A percentile compares a stretch with the other conserved stretches of the same genome.
Evolutionary conservation across 1,284 basidiomycete species (phyloP).

Genomic region (Melampsora larici-populina): DNA sequence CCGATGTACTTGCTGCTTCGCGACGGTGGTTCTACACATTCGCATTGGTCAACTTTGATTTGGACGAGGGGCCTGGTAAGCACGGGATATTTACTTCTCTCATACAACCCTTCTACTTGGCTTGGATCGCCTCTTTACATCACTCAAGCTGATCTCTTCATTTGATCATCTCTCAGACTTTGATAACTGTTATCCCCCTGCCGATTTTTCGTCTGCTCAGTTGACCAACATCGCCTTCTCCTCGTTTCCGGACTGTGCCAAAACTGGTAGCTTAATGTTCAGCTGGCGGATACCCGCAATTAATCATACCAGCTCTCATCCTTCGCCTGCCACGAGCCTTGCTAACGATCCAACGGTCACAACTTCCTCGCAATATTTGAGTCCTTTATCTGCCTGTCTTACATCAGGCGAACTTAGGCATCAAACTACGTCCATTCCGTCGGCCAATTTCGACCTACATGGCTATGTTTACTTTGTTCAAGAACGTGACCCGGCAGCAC

Average conservation of each 20-base stretch:
- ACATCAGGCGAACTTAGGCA: too few species aligned
- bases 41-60: slow-evolving; percentile 39
- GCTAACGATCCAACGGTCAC: not conserved
- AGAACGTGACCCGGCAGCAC: slow-evolving; percentile 49
- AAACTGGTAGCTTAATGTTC: slow-evolving; percentile 53
- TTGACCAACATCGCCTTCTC: slow-evolving; percentile 72
- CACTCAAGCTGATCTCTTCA: not conserved
- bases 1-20: not conserved
- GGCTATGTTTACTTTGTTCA: slow-evolving; percentile 53
- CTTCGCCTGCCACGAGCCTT: not conserved
- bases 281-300: slow-evolving; percentile 50
- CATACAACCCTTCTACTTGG: not conserved
- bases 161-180: slow-evolving; percentile 8
- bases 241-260: slow-evolving; percentile 79
- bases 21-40: slow-evolving; percentile 18
- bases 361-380: not conserved
- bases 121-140: not conserved
- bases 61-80: slow-evolving; percentile 38
- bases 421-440: not conserved
- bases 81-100: not conserved
- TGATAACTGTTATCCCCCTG: slow-evolving; percentile 38
- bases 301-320: not conserved
- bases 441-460: slow-evolving; percentile 44
- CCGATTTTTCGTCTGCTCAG: not conserved
- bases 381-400: not conserved